Evolutionary conservation across 495 filamentous ascomycete genomes (phyloP).

Genomic region (Extremus antarcticus): DNA sequence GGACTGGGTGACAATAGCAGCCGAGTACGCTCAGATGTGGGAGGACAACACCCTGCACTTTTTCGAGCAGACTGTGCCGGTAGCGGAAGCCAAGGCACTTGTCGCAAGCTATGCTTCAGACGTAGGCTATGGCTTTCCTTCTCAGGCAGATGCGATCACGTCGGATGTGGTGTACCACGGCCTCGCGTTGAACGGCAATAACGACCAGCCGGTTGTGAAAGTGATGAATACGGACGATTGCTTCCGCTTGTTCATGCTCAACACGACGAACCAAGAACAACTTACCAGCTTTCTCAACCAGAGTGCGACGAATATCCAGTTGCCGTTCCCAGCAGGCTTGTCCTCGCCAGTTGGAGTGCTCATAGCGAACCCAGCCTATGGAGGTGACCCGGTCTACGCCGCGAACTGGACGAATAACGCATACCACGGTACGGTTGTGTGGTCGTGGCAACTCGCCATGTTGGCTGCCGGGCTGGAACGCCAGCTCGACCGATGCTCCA

Average conservation of each 20-base stretch:
- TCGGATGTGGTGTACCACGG: constrained; percentile 43
- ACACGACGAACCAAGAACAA: constrained; percentile 47
- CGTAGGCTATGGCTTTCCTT: constrained; percentile 35
- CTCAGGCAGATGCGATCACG: constrained; percentile 34
- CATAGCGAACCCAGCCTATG: constrained; percentile 53
- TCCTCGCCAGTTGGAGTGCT: constrained; percentile 46
- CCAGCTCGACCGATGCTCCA: constrained; percentile 25
- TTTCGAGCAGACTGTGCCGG: constrained; percentile 40
- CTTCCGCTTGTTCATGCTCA: constrained; percentile 53
- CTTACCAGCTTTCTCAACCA: constrained; percentile 45
- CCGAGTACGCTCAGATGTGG: constrained; percentile 47
- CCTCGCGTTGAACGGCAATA: constrained; percentile 44
- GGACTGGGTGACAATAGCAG: constrained; percentile 38
- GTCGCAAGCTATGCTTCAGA: constrained; percentile 38
- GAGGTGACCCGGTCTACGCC: constrained; percentile 33
- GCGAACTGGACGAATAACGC: constrained; percentile 44
- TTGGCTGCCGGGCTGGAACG: constrained; percentile 45
- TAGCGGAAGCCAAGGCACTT: constrained; percentile 33
- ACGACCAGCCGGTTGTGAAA: constrained; percentile 40
- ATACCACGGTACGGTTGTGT: constrained; percentile 57
- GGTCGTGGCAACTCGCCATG: constrained; percentile 57
- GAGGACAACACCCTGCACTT: constrained; percentile 50
- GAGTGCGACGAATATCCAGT: constrained; percentile 44
- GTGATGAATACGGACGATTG: constrained; percentile 57
- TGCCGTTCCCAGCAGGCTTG: constrained; percentile 49